Percentiles rank a stretch among this genome's conserved stretches.
phyloP scores from a whole-genome alignment of 495 filamentous ascomycete genomes.

The Penicillium robsamsonii region DNA sequence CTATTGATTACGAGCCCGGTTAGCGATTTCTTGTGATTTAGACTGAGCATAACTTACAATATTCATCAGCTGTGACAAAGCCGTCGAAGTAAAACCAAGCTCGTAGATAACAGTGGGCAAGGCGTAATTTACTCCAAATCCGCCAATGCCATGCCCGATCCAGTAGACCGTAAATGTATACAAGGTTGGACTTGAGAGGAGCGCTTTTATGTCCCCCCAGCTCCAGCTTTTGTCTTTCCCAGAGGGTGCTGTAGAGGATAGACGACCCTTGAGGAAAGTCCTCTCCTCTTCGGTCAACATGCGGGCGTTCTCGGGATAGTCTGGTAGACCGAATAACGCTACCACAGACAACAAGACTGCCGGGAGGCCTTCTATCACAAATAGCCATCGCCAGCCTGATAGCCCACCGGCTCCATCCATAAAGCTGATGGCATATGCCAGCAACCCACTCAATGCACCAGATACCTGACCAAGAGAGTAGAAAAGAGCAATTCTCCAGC shows the following conservation, averaged over 20 bases:
- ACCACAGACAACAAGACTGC: constrained; percentile 36
- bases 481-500: constrained; percentile 36
- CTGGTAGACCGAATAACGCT: constrained; percentile 39
- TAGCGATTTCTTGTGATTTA: neutral
- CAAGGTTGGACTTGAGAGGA: constrained; percentile 35
- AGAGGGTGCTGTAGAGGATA: constrained; percentile 19
- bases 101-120: constrained; percentile 47
- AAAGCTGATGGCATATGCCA: constrained; percentile 42
- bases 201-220: constrained; percentile 24
- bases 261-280: constrained; percentile 25
- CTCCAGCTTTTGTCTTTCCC: constrained; percentile 31
- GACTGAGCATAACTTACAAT: constrained; percentile 30
- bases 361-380: constrained; percentile 46
- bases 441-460: constrained; percentile 36
- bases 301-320: constrained; percentile 41
- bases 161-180: constrained; percentile 38
- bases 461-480: constrained; percentile 39
- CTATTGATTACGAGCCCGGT: constrained; percentile 17
- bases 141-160: constrained; percentile 44
- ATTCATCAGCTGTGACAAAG: constrained; percentile 43
- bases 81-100: constrained; percentile 40
- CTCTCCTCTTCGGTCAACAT: constrained; percentile 41
- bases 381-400: constrained; percentile 46
- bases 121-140: constrained; percentile 41
- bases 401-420: constrained; percentile 37